Conservation (phyloP, 108 stramenopile genomes). For the Schizochytrium sp. region DNA sequence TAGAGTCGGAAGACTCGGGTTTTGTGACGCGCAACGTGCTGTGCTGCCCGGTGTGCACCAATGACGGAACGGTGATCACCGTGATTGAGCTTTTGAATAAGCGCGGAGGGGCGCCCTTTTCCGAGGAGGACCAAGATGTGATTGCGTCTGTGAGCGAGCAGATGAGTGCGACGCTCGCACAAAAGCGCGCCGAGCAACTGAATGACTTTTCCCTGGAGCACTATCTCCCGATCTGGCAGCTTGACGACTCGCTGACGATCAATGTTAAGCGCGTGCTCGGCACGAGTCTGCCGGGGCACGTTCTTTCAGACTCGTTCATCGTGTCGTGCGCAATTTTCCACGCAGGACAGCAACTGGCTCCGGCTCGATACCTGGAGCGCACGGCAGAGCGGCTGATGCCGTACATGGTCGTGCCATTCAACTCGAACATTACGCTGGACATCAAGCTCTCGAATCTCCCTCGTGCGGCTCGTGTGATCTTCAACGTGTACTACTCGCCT, state of each 20-base stretch:
- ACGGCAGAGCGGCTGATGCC: neutral
- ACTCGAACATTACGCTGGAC: neutral
- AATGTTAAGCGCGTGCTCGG: neutral
- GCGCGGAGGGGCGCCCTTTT: neutral
- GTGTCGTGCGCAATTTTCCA: neutral
- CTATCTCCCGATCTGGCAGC: neutral
- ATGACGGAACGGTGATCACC: neutral
- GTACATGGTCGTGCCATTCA: neutral
- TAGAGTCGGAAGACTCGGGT: neutral
- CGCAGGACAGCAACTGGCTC: neutral
- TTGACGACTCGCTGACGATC: neutral
- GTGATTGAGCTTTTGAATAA: neutral
- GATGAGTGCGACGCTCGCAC: constrained; percentile 1
- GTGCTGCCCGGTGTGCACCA: constrained; percentile 2
- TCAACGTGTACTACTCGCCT: neutral
- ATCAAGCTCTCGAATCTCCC: constrained; percentile 24
- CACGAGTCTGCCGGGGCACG: neutral
- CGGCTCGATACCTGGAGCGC: neutral
- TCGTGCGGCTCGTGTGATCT: constrained; percentile 20
- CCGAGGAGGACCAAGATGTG: neutral
- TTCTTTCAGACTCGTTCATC: neutral
- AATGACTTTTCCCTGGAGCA: neutral
- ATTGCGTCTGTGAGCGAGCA: neutral
- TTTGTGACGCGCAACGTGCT: neutral
- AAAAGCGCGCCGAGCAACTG: neutral